Conservation (phyloP, 345 rosid species). For the Alliaria petiolata region DNA sequence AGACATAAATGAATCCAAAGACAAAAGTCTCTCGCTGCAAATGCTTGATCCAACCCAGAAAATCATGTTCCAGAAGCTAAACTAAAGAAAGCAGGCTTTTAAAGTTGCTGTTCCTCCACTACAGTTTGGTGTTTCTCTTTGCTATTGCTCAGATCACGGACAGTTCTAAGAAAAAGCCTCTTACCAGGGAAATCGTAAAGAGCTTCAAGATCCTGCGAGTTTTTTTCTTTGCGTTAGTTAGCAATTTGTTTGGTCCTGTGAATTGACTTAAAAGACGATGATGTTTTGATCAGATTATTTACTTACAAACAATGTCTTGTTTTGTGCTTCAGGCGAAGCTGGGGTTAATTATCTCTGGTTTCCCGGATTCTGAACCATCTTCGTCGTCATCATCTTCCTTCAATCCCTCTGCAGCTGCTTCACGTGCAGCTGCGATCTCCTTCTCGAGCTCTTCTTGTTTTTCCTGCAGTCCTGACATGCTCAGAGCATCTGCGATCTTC, state of each 20-base stretch:
- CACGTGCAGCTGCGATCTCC: slow-evolving; percentile 45
- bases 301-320: slow-evolving; percentile 22
- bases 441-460: slow-evolving; percentile 51
- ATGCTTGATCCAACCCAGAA: slow-evolving; percentile 16
- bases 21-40: slow-evolving; percentile 4
- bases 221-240: slow-evolving; percentile 13
- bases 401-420: slow-evolving; percentile 35
- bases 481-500: slow-evolving; percentile 53
- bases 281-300: not conserved
- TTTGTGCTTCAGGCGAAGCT: slow-evolving; percentile 37
- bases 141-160: slow-evolving; percentile 15
- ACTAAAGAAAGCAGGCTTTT: slow-evolving; percentile 16
- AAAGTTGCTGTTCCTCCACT: not conserved
- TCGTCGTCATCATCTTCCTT: slow-evolving; percentile 32
- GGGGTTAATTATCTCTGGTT: slow-evolving; percentile 43
- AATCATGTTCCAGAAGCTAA: slow-evolving; percentile 25
- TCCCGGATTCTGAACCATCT: slow-evolving; percentile 23
- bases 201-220: slow-evolving; percentile 29
- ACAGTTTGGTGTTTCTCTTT: not conserved
- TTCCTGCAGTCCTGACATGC: slow-evolving; percentile 47
- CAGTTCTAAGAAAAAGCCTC: not conserved
- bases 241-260: not conserved
- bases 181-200: not conserved
- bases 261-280: slow-evolving; percentile 4
- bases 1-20: slow-evolving; percentile 27